Evolutionary conservation across 2,329 filamentous ascomycete genomes (phyloP), one percentile per base, ranked within the genome.

Genomic region (Stagonosporopsis vannaccii): DNA sequence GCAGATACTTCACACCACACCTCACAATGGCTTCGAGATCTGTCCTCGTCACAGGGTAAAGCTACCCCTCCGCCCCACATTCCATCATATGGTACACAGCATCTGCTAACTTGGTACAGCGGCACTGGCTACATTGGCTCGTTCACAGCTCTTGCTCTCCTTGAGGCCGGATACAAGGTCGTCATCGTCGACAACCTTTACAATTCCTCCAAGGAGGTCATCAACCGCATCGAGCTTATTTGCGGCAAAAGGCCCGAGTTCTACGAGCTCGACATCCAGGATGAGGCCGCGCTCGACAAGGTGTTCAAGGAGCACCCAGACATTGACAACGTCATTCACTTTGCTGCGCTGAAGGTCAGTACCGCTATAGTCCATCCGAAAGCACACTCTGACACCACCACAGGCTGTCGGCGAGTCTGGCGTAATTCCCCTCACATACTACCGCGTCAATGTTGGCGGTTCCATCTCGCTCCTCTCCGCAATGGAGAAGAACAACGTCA

Each of bases 51-150:
- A 93, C 93, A 71, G 93, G 93, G 93, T 97, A 87, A 82, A 87
- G 76, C 56, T 68, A 54, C 69, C 57, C 70, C 71, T 63, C 64
- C 57, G 64, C 64, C 68, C 61, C 68, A 66, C 66, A 68, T 39
- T 40, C 41, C 42, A 43, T 41, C 42, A 41, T 33, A 39, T 51
- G 46, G 48, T 42, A 39, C 36, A 44, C 51, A 47, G 48, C 45
- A 42, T 47, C 9, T 50, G 25, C 46, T 59, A 45, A 58, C 54
- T 15, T 15, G 9, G 39, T 13, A 53, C 65, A 97, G 95, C 85
- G 95, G 95, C 74, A 97, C 93, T 65, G 95, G 95, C 82, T 99
- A 99, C 84, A 99, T 99, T 79, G 95, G 95, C 77, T 98, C 94
- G 46, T 98, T 98, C 84, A 99, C 95, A 60, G 84, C 91, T 53